These are phyloP conservation scores for Vitrella brassicaformis DNA, from an alignment of 73 alveolate species.

Conservation along the genomic window DNA sequence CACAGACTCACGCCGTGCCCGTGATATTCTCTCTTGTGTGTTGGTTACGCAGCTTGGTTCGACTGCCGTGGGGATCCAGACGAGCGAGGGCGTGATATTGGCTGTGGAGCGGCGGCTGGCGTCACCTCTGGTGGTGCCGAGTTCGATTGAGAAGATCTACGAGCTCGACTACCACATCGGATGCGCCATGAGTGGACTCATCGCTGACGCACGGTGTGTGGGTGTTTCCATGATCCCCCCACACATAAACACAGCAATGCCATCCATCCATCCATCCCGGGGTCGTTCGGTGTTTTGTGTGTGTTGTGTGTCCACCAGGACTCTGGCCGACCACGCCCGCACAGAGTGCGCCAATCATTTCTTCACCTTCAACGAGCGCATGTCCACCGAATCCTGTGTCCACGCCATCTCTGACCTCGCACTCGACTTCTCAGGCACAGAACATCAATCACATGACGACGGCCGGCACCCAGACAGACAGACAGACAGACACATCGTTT, in stretches of 20 bases:
- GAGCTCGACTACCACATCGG: constrained; percentile 63
- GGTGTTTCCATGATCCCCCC: no score
- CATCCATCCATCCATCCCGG: no score
- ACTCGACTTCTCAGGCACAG: constrained; percentile 41
- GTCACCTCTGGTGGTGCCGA: constrained; percentile 67
- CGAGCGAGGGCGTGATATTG: constrained; percentile 74
- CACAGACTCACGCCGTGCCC: no score
- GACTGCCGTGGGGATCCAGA: constrained; percentile 71
- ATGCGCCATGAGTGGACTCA: constrained; percentile 77
- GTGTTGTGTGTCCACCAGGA: constrained; percentile 24
- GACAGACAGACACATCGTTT: not conserved
- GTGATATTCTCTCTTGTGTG: no score
- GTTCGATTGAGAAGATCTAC: constrained; percentile 64
- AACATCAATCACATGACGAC: not conserved
- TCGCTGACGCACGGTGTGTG: constrained; percentile 55
- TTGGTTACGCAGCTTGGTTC: constrained; percentile 63
- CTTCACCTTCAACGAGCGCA: constrained; percentile 70
- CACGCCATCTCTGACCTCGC: constrained; percentile 76
- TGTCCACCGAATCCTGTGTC: constrained; percentile 67
- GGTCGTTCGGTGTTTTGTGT: no score
- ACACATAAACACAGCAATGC: no score
- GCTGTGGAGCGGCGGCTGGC: constrained; percentile 80
- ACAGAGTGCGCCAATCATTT: constrained; percentile 74
- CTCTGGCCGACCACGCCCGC: constrained; percentile 77
- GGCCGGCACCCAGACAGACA: not conserved